A percentile compares a stretch with the other conserved stretches of the same genome.
These are phyloP conservation scores for Limtongia smithiae DNA, from an alignment of 805 yeast species.

Conservation along the genomic window DNA sequence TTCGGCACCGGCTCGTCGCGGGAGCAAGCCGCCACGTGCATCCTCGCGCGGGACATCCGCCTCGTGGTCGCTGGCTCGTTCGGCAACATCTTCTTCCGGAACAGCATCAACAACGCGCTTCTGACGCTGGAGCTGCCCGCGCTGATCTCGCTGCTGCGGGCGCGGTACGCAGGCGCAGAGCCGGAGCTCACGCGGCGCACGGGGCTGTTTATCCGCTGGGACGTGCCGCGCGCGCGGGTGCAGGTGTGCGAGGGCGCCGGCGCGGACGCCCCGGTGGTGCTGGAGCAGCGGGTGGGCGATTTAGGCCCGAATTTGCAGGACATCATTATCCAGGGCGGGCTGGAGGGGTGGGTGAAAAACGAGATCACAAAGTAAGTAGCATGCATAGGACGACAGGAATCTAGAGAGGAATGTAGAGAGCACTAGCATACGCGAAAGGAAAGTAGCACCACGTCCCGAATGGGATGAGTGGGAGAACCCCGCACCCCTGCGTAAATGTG, in stretches of 20 bases:
- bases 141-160: constrained; percentile 71
- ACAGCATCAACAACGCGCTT: constrained; percentile 93
- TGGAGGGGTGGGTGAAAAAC: constrained; percentile 95
- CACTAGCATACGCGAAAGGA: too few species aligned
- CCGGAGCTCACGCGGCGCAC: constrained; percentile 89
- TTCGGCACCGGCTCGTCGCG: constrained; percentile 98
- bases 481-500: too few species aligned
- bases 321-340: constrained; percentile 93
- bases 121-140: constrained; percentile 91
- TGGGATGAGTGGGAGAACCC: too few species aligned
- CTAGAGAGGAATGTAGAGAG: too few species aligned
- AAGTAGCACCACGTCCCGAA: too few species aligned
- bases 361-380: constrained; percentile 39
- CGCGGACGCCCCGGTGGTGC: constrained; percentile 49
- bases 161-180: constrained; percentile 50
- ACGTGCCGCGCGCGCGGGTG: constrained; percentile 79
- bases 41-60: constrained; percentile 87
- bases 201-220: constrained; percentile 90
- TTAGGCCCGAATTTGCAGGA: constrained; percentile 94
- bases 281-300: constrained; percentile 90
- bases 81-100: constrained; percentile 93
- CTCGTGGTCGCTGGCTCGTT: constrained; percentile 95
- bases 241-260: constrained; percentile 58
- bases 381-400: too few species aligned
- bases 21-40: constrained; percentile 99